phyloP scores from a whole-genome alignment of 1,284 basidiomycete species.

The Hortiboletus rubellus region DNA sequence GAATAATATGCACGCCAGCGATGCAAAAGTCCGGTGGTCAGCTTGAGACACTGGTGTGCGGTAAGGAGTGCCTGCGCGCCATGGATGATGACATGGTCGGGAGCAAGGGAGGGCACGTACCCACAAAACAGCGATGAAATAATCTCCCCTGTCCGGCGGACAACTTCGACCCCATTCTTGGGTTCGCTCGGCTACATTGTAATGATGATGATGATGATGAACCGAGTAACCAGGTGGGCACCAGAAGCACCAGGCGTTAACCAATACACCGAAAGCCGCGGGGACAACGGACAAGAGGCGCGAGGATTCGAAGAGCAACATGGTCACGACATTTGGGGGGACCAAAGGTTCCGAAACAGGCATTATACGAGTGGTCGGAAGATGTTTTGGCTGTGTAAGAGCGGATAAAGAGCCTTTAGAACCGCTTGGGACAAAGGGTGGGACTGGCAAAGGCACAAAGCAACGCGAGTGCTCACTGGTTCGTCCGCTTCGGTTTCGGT shows the following conservation, averaged over 20 bases:
- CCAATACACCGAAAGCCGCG: conserved; percentile 62
- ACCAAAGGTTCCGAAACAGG: conserved; percentile 48
- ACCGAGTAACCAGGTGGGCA: conserved; percentile 39
- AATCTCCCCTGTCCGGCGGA: conserved; percentile 56
- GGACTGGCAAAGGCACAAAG: background rate
- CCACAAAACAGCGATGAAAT: conserved; percentile 64
- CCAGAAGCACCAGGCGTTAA: conserved; percentile 55
- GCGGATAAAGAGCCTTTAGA: conserved; percentile 14
- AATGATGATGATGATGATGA: conserved; percentile 1
- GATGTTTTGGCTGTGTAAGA: conserved; percentile 45
- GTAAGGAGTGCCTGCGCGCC: conserved; percentile 64
- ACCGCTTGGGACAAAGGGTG: background rate
- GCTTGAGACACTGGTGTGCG: conserved; percentile 75
- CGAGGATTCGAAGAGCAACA: conserved; percentile 45
- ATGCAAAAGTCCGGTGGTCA: conserved; percentile 78
- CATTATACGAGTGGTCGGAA: conserved; percentile 61
- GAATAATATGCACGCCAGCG: conserved; percentile 85
- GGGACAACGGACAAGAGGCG: conserved; percentile 74
- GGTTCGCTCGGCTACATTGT: background rate
- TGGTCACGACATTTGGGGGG: conserved; percentile 42
- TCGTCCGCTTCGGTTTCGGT: conserved; percentile 78
- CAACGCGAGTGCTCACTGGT: conserved; percentile 50
- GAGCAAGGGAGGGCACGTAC: conserved; percentile 39
- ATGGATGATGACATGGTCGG: background rate
- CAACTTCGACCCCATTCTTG: conserved; percentile 23